Base-by-base conservation (phyloP, 1,139 yeast genomes). In the Nadsonia commutata region DNA sequence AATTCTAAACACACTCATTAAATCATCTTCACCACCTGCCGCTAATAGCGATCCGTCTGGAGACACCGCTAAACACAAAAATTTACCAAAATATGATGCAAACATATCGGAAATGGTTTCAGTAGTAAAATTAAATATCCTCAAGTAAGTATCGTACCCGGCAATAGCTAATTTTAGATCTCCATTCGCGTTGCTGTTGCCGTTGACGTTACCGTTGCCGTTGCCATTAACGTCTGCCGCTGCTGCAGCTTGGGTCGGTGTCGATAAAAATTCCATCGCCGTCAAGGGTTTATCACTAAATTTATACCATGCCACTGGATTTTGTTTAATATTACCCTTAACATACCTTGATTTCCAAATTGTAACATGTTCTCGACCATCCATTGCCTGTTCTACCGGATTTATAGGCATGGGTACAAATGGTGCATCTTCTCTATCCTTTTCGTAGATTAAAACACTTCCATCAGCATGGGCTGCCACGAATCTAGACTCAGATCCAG, bases 31-130 rank as follows among this genome's bases (percentile, higher is more conserved):
- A 66, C 82, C 59, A 64, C 79, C 63, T 66, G 69, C 53, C 20
- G 61, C 68, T 27, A 83, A 60, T 53, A 76, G 81, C 50, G 70
- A 70, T 36, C 74, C 78, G 55, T 83, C 93, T 0, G 75, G 75
- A 0, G 86, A 76, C 56, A 80, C 75, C 39, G 70, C 66, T 16
- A 74, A 59, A 49, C 74, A 71, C 33, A 73, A 60, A 16, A 80
- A 62, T 0, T 88, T 86, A 37, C 80, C 84, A 55, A 78, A 83
- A 54, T 78, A 80, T 41, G 81, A 72, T 4, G 84, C 76, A 39
- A 77, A 59, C 1, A 79, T 64, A 54, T 80, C 93, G 1, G 76
- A 65, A 3, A 80, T 54, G 31, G 48, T 52, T 47, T 75, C 76
- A 11, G 60, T 60, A 20, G 59, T 62, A 3, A 77, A 57, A 55